A percentile compares a stretch with the other conserved stretches of the same genome.
Conservation (phyloP, 352 stramenopile species). For the Pythium apleroticum region DNA sequence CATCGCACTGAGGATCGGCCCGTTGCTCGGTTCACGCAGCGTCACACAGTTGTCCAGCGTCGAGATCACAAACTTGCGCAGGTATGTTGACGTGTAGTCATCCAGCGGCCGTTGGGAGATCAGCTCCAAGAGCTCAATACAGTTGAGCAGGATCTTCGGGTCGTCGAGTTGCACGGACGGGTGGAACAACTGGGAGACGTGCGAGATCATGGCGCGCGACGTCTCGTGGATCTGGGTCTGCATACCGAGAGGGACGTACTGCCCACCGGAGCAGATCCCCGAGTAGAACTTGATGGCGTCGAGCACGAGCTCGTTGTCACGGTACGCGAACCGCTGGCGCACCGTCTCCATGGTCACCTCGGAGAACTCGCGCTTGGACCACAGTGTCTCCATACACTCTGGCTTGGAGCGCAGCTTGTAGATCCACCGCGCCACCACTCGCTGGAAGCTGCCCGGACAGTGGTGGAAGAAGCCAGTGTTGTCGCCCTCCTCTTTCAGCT, state of each 20-base stretch:
- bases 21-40: constrained; percentile 65
- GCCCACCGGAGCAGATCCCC: constrained; percentile 65
- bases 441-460: constrained; percentile 84
- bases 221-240: constrained; percentile 79
- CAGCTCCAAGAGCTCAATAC: constrained; percentile 83
- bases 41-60: constrained; percentile 79
- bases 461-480: constrained; percentile 86
- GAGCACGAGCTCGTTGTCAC: constrained; percentile 78
- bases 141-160: constrained; percentile 80
- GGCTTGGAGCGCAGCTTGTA: constrained; percentile 84
- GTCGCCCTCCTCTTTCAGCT: constrained; percentile 82
- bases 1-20: constrained; percentile 69
- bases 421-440: constrained; percentile 82
- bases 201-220: constrained; percentile 83
- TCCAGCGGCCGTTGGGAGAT: constrained; percentile 80
- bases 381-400: constrained; percentile 82
- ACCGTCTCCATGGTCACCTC: constrained; percentile 89
- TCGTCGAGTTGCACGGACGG: constrained; percentile 83
- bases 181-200: constrained; percentile 87
- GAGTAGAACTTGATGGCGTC: constrained; percentile 90
- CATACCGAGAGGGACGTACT: constrained; percentile 81
- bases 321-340: constrained; percentile 83
- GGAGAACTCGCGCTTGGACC: constrained; percentile 72
- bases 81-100: constrained; percentile 82
- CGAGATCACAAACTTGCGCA: constrained; percentile 87